These are phyloP conservation scores for Penicillium brasilianum DNA, from an alignment of 2,329 filamentous ascomycete genomes.

Conservation along the genomic window DNA sequence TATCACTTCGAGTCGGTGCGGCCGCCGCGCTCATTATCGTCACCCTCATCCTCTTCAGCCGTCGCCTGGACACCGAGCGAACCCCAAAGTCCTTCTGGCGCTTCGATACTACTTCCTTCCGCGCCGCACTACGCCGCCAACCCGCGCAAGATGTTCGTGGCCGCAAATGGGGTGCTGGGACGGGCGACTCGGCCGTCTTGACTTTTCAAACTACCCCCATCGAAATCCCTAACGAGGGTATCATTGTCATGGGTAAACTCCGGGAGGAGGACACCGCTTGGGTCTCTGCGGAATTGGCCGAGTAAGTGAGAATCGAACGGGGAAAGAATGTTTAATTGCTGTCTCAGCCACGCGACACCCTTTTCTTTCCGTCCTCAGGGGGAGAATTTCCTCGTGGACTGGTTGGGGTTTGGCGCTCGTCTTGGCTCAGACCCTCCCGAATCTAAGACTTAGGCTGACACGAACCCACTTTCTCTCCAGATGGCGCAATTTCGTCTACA, in stretches of 20 bases:
- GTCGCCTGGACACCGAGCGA: slow-evolving; percentile 29
- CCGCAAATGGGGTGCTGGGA: slow-evolving; percentile 31
- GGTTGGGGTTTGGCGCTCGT: not conserved
- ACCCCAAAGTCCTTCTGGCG: slow-evolving; percentile 35
- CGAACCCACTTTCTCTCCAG: slow-evolving; percentile 26
- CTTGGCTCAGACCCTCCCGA: not conserved
- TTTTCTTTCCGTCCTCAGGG: not conserved
- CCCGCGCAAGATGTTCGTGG: slow-evolving; percentile 13
- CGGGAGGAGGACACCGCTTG: slow-evolving; percentile 53
- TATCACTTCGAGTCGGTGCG: slow-evolving; percentile 36
- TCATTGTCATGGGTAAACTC: slow-evolving; percentile 52
- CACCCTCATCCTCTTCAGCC: slow-evolving; percentile 36
- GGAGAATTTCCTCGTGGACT: not conserved
- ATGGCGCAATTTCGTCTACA: slow-evolving; percentile 54
- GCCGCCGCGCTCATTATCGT: slow-evolving; percentile 39
- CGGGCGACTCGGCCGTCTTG: slow-evolving; percentile 21
- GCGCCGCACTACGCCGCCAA: slow-evolving; percentile 16
- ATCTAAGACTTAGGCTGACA: slow-evolving; percentile 3
- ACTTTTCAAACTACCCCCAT: slow-evolving; percentile 37
- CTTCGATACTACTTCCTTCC: slow-evolving; percentile 32
- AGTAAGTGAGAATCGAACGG: slow-evolving; percentile 38
- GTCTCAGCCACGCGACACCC: not conserved
- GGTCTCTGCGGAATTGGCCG: slow-evolving; percentile 50
- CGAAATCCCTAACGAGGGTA: slow-evolving; percentile 44
- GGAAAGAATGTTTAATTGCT: not conserved